These are phyloP conservation scores for Tetrahymena elliotti DNA, from an alignment of 73 alveolate genomes.

Conservation along the genomic window DNA sequence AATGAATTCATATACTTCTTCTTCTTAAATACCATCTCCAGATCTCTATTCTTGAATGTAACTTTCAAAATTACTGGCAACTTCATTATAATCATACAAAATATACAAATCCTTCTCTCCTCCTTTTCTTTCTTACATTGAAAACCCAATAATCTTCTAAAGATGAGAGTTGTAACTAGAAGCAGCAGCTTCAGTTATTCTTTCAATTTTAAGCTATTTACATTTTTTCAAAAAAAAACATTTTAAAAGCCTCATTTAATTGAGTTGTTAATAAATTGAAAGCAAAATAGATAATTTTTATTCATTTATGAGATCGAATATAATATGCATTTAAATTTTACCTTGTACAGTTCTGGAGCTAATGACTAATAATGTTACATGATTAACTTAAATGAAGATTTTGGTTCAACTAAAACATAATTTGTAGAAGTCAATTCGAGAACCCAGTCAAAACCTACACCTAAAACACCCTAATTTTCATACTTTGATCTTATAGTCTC, in stretches of 20 bases:
- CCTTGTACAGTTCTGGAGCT: neutral
- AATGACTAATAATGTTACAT: neutral
- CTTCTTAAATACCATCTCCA: neutral
- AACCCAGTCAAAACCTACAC: neutral
- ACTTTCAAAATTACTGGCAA: neutral
- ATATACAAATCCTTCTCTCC: neutral
- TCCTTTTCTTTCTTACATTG: neutral
- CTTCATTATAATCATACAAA: neutral
- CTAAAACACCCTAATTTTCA: neutral
- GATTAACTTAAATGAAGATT: neutral
- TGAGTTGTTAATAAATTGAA: neutral
- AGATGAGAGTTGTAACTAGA: neutral
- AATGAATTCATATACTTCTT: neutral
- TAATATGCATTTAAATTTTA: no score
- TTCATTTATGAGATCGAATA: no score
- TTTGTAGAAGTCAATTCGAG: neutral
- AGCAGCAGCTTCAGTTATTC: neutral
- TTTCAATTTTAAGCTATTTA: neutral
- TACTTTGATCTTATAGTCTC: neutral
- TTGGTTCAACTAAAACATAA: neutral
- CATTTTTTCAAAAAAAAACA: neutral
- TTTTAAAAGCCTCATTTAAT: neutral
- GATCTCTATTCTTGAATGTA: neutral
- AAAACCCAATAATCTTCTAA: neutral
- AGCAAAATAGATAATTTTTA: neutral